A percentile compares a stretch with the other conserved stretches of the same genome.
Conservation (phyloP, 768 basidiomycete species). For the Gloeostereum incarnatum region DNA sequence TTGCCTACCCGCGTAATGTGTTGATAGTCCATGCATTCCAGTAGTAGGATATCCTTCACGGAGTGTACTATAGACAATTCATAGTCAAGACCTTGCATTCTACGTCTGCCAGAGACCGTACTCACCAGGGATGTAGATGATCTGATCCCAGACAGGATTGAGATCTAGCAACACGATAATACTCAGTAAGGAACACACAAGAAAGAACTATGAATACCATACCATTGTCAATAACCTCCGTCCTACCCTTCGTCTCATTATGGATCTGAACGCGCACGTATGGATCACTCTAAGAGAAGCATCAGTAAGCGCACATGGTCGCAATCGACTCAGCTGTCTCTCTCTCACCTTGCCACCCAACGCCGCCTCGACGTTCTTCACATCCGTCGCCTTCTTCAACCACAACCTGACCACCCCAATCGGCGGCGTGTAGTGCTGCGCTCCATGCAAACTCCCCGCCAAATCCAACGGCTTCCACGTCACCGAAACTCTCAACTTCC, state of each 20-base stretch:
- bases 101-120: slow-evolving; percentile 11
- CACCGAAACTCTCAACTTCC: slow-evolving; percentile 70
- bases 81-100: neutral
- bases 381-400: slow-evolving; percentile 78
- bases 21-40: slow-evolving; percentile 98
- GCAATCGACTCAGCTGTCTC: too few species aligned
- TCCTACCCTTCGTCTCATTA: slow-evolving; percentile 71
- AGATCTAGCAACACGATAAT: slow-evolving; percentile 62
- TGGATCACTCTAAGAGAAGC: slow-evolving; percentile 65
- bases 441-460: slow-evolving; percentile 83
- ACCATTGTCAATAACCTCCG: slow-evolving; percentile 91
- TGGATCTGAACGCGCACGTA: slow-evolving; percentile 83
- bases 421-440: slow-evolving; percentile 77
- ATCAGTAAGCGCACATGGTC: neutral
- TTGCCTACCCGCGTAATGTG: slow-evolving; percentile 63
- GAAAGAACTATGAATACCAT: neutral
- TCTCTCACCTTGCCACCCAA: slow-evolving; percentile 78
- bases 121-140: slow-evolving; percentile 85
- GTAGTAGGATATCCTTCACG: slow-evolving; percentile 48
- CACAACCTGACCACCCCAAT: slow-evolving; percentile 85
- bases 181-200: neutral
- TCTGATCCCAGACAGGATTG: slow-evolving; percentile 92
- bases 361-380: slow-evolving; percentile 91
- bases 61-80: slow-evolving; percentile 48
- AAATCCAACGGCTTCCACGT: slow-evolving; percentile 94